phyloP scores from a whole-genome alignment of 192 early-diverging fungal genomes.

The Coemansia sp. region DNA sequence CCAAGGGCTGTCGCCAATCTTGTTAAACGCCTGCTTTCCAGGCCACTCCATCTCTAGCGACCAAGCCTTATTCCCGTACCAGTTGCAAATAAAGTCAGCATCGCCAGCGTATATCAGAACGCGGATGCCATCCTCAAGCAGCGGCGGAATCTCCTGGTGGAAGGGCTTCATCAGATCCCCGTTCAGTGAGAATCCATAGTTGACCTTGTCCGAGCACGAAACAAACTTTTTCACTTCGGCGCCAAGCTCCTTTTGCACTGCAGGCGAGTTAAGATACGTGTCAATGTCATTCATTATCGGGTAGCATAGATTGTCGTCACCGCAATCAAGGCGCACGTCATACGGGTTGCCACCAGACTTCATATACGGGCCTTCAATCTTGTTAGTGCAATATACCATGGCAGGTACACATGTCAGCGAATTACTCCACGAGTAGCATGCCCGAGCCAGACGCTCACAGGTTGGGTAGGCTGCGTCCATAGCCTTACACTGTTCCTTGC shows the following conservation, averaged over 20 bases:
- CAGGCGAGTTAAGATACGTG: slow-evolving; percentile 72
- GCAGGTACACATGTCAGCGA: slow-evolving; percentile 81
- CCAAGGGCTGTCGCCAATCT: slow-evolving; percentile 71
- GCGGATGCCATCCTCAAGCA: slow-evolving; percentile 78
- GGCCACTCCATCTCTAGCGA: slow-evolving; percentile 81
- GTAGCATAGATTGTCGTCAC: slow-evolving; percentile 82
- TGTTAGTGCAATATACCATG: slow-evolving; percentile 75
- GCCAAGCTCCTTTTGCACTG: slow-evolving; percentile 73
- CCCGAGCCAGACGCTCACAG: slow-evolving; percentile 70
- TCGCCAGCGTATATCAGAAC: slow-evolving; percentile 91
- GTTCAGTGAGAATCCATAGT: slow-evolving; percentile 71
- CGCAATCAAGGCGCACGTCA: slow-evolving; percentile 87
- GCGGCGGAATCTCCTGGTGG: slow-evolving; percentile 58
- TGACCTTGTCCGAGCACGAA: slow-evolving; percentile 82
- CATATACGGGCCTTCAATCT: slow-evolving; percentile 74
- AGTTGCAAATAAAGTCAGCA: slow-evolving; percentile 93
- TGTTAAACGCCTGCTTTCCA: slow-evolving; percentile 66
- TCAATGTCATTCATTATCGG: slow-evolving; percentile 78
- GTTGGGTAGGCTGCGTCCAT: slow-evolving; percentile 73
- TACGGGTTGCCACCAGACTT: slow-evolving; percentile 86
- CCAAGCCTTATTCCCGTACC: slow-evolving; percentile 90
- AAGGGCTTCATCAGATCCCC: slow-evolving; percentile 93
- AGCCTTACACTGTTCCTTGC: slow-evolving; percentile 63
- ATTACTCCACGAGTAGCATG: slow-evolving; percentile 82
- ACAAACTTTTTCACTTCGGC: slow-evolving; percentile 67